Percentiles rank a stretch among this genome's conserved stretches.
Conservation (phyloP, 352 stramenopile genomes). For the Globisporangium solare region DNA sequence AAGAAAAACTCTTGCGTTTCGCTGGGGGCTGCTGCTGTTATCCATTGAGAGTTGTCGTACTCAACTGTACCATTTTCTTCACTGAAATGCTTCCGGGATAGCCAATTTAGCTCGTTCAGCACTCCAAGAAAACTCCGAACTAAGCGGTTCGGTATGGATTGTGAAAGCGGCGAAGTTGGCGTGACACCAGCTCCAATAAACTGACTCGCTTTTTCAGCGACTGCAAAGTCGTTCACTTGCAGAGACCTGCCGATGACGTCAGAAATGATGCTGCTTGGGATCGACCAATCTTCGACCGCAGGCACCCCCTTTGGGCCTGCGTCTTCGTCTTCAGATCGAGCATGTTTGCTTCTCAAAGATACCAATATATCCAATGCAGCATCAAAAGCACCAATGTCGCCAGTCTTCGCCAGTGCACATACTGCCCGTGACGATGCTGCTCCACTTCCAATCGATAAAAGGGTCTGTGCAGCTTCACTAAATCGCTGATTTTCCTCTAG, state of each 20-base stretch:
- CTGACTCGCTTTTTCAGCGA: constrained; percentile 30
- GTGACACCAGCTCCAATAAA: constrained; percentile 8
- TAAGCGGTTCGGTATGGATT: constrained; percentile 11
- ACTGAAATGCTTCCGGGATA: background rate
- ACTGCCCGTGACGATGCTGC: constrained; percentile 22
- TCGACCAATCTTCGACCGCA: constrained; percentile 14
- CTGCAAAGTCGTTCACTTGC: constrained; percentile 9
- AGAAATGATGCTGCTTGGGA: constrained; percentile 37
- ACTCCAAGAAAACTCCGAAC: constrained; percentile 12
- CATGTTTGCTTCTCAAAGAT: background rate
- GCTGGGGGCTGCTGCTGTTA: background rate
- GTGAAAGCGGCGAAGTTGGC: constrained; percentile 6
- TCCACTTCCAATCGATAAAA: constrained; percentile 21
- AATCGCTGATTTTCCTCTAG: constrained; percentile 28
- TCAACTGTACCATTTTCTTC: background rate
- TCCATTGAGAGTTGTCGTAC: background rate
- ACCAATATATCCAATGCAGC: constrained; percentile 29
- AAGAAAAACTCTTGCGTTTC: constrained; percentile 12
- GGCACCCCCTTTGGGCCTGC: background rate
- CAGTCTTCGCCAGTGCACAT: constrained; percentile 27
- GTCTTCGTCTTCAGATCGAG: background rate
- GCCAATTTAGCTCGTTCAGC: background rate
- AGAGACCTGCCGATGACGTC: constrained; percentile 31
- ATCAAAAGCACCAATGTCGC: constrained; percentile 21
- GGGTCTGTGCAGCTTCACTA: constrained; percentile 27